Evolutionary conservation across 257 asterid genomes (phyloP), one percentile per base, ranked within the genome.

Genomic region (Primulina huaijiensis): DNA sequence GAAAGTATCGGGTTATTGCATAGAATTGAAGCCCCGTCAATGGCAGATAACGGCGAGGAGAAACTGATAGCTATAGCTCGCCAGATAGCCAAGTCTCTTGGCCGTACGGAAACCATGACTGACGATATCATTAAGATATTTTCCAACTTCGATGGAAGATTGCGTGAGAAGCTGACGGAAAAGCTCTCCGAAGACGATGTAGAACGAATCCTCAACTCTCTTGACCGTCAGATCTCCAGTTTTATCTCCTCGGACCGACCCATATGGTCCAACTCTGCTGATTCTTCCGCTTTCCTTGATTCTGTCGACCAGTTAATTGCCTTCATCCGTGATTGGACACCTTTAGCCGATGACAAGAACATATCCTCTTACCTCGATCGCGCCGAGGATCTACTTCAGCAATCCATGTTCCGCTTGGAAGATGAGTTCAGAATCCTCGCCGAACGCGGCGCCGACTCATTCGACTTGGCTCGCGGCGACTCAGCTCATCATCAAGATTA

Each of bases 1-100:
- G 1, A 33, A 33, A 33, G 1, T 27, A 27, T 27, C 30, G 30
- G 30, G 30, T 27, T 27, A 27, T 27, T 27, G 30, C 30, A 27
- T 3, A 33, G 35, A 6, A 33, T 46, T 46, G 3, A 65, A 67
- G 76, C 74, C 76, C 40, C 69, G 25, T 76, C 34, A 19, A 91
- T 91, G 99, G 92, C 93, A 69, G 99, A 91, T 62, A 89, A 89
- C 83, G 99, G 97, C 21, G 57, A 50, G 57, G 57, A 50, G 57
- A 50, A 50, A 20, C 57, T 50, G 3, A 17, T 50, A 16, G 97
- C 95, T 8, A 92, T 91, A 1, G 99, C 99, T 9, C 96, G 99
- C 61, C 96, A 94, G 83, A 94, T 94, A 60, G 99, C 99, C 7
- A 91, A 86, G 79, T 86, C 97, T 1, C 93, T 94, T 8, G 99